phyloP scores from a whole-genome alignment of 75 land plant species.

The Picea glauca region DNA sequence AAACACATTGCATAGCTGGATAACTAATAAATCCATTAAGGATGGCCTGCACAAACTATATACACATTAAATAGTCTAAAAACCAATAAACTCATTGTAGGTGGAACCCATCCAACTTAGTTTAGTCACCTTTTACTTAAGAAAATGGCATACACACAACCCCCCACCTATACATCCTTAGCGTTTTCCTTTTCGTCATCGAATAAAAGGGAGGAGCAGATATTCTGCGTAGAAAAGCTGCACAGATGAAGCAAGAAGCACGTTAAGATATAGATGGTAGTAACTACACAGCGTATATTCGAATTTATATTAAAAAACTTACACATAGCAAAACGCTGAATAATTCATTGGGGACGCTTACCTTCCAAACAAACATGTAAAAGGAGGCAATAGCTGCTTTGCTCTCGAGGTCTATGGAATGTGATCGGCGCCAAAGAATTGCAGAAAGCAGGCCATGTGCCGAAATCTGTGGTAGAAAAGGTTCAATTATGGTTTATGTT shows the following conservation, averaged over 20 bases:
- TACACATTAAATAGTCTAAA: too few species aligned
- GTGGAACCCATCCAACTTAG: too few species aligned
- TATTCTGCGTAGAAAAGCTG: slow-evolving; percentile 98
- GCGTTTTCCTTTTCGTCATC: slow-evolving; percentile 25
- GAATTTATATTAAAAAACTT: neutral
- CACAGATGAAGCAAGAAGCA: slow-evolving; percentile 13
- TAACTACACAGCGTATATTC: neutral
- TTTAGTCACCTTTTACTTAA: too few species aligned
- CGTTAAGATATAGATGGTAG: neutral
- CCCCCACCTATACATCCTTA: too few species aligned
- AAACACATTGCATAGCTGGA: too few species aligned
- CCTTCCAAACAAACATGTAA: slow-evolving; percentile 99
- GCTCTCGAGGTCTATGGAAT: slow-evolving; percentile 58
- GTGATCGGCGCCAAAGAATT: slow-evolving; percentile 72
- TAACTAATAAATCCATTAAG: too few species aligned
- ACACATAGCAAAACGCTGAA: neutral
- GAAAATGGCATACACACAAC: too few species aligned
- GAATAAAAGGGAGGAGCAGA: slow-evolving; percentile 82
- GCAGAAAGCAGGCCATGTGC: slow-evolving; percentile 70
- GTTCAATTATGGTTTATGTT: neutral
- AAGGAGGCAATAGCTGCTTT: slow-evolving; percentile 79
- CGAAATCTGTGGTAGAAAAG: slow-evolving; percentile 40
- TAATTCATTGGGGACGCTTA: slow-evolving; percentile 9
- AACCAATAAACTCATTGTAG: too few species aligned
- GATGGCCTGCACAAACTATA: too few species aligned